These are phyloP conservation scores for Nannizzia gypsea DNA, from an alignment of 2,329 filamentous ascomycete species.

Conservation along the genomic window DNA sequence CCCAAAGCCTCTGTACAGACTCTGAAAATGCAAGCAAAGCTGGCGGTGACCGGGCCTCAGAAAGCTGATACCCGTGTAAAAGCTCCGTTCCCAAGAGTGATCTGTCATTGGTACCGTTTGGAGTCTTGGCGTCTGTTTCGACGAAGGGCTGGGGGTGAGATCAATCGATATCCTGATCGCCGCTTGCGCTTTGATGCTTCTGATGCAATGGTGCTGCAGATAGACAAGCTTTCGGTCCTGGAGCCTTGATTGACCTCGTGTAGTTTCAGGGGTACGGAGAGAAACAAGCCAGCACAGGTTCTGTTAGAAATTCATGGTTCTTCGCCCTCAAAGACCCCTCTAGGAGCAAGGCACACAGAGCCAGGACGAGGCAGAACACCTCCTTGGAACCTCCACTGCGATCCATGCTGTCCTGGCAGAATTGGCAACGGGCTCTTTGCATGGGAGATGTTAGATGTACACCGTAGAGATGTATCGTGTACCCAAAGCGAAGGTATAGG, in stretches of 20 bases:
- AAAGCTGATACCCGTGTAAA: neutral
- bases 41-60: neutral
- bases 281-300: neutral
- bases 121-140: neutral
- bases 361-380: neutral
- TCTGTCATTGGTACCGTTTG: neutral
- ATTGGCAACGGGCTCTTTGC: neutral
- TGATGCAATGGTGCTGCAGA: constrained; percentile 2
- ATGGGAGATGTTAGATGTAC: neutral
- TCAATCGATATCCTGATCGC: neutral
- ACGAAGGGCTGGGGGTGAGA: neutral
- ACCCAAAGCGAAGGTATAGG: neutral
- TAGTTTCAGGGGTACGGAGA: neutral
- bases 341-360: neutral
- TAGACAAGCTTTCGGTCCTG: neutral
- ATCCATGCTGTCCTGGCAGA: neutral
- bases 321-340: neutral
- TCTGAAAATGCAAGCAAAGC: neutral
- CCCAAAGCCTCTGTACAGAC: neutral
- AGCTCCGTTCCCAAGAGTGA: neutral
- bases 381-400: neutral
- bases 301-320: neutral
- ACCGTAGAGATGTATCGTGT: neutral
- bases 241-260: neutral
- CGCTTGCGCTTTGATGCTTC: neutral